Evolutionary conservation across 208 protist species (phyloP), one percentile per base, ranked within the genome.

Genomic region (Porcisia deanei): DNA sequence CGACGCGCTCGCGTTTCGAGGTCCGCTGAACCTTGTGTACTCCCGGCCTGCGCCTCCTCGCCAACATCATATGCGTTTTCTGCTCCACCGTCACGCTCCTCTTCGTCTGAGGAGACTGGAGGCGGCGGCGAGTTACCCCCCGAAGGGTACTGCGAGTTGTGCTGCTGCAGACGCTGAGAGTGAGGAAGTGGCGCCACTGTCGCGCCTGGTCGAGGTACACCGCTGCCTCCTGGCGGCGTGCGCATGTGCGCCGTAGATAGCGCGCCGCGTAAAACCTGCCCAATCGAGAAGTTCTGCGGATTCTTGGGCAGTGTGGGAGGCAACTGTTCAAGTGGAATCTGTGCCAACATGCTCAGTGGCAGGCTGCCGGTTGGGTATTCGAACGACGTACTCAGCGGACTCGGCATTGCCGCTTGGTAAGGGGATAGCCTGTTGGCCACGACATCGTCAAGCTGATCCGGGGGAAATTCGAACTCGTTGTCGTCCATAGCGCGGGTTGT

Each of bases 381-480:
- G 18, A 54, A 72, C 3, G 73, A 64, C 14, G 54, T 47, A 20
- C 58, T 20, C 30, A 70, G 63, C 2, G 75, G 70, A 47, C 52
- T 71, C 5, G 72, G 63, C 7, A 69, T 30, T 6, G 67, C 65
- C 34, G 64, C 47, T 7, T 75, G 63, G 37, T 71, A 76, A 39
- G 69, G 47, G 20, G 76, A 71, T 20, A 77, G 71, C 49, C 34
- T 52, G 16, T 5, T 52, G 34, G 70, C 39, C 41, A 91, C 59
- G 54, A 80, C 82, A 41, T 87, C 85, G 61, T 80, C 81, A 7
- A 86, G 67, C 18, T 82, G 87, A 69, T 93, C 89, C 12, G 90
- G 87, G 30, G 90, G 89, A 68, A 97, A 97, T 20, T 97, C 90
- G 79, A 97, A 97, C 66, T 97, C 92, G 45, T 74, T 82, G 22